Percentiles rank a stretch among this genome's conserved stretches.
Conservation (phyloP, 306 rosid genomes). For the Glycine soja region DNA sequence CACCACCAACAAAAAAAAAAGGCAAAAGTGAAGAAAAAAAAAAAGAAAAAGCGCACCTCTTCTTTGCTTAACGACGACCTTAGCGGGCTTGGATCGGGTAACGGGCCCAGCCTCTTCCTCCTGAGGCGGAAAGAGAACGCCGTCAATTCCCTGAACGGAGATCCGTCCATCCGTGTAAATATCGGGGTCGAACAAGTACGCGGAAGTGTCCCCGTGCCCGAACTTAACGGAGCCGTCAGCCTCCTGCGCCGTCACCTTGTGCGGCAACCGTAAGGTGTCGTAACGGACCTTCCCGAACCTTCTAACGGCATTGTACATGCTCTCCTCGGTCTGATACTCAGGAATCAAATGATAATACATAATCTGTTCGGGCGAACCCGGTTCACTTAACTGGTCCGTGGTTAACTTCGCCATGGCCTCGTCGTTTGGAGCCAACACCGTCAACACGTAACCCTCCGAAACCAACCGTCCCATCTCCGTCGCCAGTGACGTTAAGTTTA, state of each 20-base stretch:
- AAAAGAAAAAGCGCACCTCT: constrained; percentile 63
- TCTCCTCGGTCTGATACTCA: constrained; percentile 87
- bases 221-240: constrained; percentile 86
- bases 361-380: constrained; percentile 87
- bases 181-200: constrained; percentile 85
- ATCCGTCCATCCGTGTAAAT: constrained; percentile 80
- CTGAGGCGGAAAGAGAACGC: constrained; percentile 69
- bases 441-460: constrained; percentile 79
- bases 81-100: constrained; percentile 60
- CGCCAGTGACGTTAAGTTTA: constrained; percentile 76
- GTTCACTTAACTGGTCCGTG: constrained; percentile 87
- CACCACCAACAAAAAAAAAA: constrained; percentile 16
- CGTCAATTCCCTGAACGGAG: constrained; percentile 88
- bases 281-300: constrained; percentile 76
- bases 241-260: constrained; percentile 74
- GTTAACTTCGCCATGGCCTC: constrained; percentile 89
- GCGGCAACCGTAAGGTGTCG: constrained; percentile 75
- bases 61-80: constrained; percentile 65
- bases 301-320: constrained; percentile 85
- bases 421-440: constrained; percentile 83
- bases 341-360: constrained; percentile 83
- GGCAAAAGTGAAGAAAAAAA: constrained; percentile 6
- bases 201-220: constrained; percentile 76
- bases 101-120: constrained; percentile 48
- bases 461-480: constrained; percentile 81